Evolutionary conservation across 208 protist genomes (phyloP).

Genomic region (Crithidia thermophila): DNA sequence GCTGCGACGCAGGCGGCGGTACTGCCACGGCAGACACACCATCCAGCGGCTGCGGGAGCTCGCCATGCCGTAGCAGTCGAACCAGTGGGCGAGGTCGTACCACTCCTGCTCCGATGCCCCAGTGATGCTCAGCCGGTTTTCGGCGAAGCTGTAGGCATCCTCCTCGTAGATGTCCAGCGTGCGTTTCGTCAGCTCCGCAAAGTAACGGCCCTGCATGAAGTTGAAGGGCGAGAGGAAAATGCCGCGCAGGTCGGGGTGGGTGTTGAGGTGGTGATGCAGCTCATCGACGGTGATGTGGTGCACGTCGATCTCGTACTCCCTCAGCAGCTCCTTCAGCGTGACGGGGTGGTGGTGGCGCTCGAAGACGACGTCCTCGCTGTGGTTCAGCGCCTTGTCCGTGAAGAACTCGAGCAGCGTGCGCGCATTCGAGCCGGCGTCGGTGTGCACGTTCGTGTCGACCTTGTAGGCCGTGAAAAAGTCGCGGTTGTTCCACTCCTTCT

Average conservation of each 20-base stretch:
- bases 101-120: slow-evolving; percentile 92
- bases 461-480: slow-evolving; percentile 93
- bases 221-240: slow-evolving; percentile 88
- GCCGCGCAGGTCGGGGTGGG: slow-evolving; percentile 60
- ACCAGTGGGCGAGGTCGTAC: slow-evolving; percentile 96
- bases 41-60: slow-evolving; percentile 97
- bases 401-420: slow-evolving; percentile 91
- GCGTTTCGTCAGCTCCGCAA: slow-evolving; percentile 90
- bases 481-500: slow-evolving; percentile 92
- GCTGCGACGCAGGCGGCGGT: slow-evolving; percentile 80
- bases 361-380: slow-evolving; percentile 90
- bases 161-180: slow-evolving; percentile 84
- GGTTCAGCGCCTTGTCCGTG: slow-evolving; percentile 86
- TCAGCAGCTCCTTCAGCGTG: slow-evolving; percentile 78
- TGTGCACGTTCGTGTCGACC: slow-evolving; percentile 93
- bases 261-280: slow-evolving; percentile 80
- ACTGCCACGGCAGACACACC: slow-evolving; percentile 95
- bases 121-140: slow-evolving; percentile 84
- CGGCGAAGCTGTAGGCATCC: slow-evolving; percentile 86
- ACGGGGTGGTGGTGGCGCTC: slow-evolving; percentile 82
- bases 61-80: slow-evolving; percentile 95
- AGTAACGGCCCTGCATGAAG: slow-evolving; percentile 94
- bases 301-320: slow-evolving; percentile 77
- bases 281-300: slow-evolving; percentile 86
- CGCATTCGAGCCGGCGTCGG: slow-evolving; percentile 84